Evolutionary conservation across 1,139 yeast species (phyloP).

Genomic region (Arxiozyma bovina): DNA sequence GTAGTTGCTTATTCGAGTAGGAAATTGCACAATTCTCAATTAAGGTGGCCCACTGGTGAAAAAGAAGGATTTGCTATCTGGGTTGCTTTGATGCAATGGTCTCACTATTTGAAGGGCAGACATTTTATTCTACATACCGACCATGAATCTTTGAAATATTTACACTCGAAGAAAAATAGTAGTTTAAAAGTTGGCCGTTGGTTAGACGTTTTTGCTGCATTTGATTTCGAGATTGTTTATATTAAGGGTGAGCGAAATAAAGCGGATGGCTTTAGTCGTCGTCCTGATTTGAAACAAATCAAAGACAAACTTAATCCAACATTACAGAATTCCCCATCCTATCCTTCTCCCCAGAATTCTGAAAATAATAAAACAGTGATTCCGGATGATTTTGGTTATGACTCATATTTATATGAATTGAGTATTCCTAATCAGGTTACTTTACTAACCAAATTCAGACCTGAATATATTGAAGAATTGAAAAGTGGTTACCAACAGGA

Average conservation of each 20-base stretch:
- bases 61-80: not conserved
- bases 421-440: not conserved
- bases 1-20: not conserved
- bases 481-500: not conserved
- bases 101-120: not conserved
- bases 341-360: too few species aligned
- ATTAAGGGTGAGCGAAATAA: not conserved
- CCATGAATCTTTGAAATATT: not conserved
- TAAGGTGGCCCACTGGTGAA: not conserved
- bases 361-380: not conserved
- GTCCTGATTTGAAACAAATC: not conserved
- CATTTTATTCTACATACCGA: not conserved
- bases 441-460: not conserved
- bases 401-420: not conserved
- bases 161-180: not conserved
- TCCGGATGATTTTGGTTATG: not conserved
- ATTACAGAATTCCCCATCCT: too few species aligned
- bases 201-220: not conserved
- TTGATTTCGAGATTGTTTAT: not conserved
- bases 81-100: not conserved
- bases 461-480: not conserved
- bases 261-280: not conserved
- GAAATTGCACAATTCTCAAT: not conserved
- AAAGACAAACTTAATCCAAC: too few species aligned
- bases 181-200: not conserved